Conservation (phyloP, 2,329 filamentous ascomycete species). For the Drechslerella stenobrocha region DNA sequence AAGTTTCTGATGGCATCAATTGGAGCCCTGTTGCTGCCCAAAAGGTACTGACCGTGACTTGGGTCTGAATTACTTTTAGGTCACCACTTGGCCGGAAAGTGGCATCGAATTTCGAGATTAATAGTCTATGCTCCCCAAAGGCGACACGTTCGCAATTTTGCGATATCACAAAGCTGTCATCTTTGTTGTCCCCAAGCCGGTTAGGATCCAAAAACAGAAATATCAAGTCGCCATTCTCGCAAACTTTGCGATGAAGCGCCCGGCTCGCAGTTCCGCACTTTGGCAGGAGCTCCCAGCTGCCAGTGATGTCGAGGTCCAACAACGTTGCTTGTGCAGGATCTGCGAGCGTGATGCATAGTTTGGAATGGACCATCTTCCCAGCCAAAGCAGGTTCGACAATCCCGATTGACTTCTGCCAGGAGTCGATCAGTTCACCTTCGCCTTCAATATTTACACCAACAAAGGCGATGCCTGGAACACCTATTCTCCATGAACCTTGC, state of each 20-base stretch:
- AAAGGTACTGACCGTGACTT: constrained; percentile 22
- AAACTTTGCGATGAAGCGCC: constrained; percentile 60
- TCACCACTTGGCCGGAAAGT: constrained; percentile 54
- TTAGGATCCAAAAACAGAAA: constrained; percentile 66
- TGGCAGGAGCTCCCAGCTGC: constrained; percentile 60
- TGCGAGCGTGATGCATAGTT: constrained; percentile 56
- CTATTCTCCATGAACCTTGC: constrained; percentile 21
- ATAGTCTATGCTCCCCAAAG: constrained; percentile 58
- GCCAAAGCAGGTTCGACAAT: constrained; percentile 55
- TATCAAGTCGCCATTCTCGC: constrained; percentile 53
- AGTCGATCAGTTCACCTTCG: constrained; percentile 53
- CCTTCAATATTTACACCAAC: constrained; percentile 56
- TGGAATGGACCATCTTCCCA: constrained; percentile 58
- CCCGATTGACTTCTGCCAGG: constrained; percentile 57
- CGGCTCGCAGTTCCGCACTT: constrained; percentile 64
- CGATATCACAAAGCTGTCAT: constrained; percentile 65
- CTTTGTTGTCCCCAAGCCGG: constrained; percentile 57
- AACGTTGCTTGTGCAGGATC: constrained; percentile 52
- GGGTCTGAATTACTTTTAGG: constrained; percentile 4
- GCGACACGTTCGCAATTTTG: constrained; percentile 58
- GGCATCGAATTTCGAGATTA: constrained; percentile 59
- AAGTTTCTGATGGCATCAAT: constrained; percentile 18
- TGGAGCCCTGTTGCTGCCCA: constrained; percentile 19
- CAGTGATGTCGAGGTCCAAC: constrained; percentile 57
- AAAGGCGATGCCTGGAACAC: constrained; percentile 7